Percentiles rank a stretch among this genome's conserved stretches.
These are phyloP conservation scores for Geum urbanum DNA, from an alignment of 306 rosid genomes.

Conservation along the genomic window DNA sequence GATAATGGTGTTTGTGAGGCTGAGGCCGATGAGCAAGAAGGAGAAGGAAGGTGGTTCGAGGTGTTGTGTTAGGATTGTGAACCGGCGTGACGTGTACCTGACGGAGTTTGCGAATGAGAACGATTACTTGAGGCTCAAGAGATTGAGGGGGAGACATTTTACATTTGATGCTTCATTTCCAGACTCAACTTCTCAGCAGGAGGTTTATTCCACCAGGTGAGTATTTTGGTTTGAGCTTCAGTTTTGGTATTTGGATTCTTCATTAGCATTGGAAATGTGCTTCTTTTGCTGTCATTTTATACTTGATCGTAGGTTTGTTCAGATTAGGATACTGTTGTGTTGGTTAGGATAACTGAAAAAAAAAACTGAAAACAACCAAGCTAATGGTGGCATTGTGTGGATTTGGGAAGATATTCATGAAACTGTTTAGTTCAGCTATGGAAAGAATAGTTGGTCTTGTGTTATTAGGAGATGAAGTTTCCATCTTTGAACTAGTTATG, in stretches of 20 bases:
- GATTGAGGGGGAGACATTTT: conserved; percentile 75
- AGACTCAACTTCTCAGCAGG: conserved; percentile 62
- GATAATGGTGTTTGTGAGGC: conserved; percentile 81
- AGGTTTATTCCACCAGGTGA: conserved; percentile 86
- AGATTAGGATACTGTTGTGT: too few species aligned
- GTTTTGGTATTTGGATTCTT: neutral
- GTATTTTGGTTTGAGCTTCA: conserved; percentile 24
- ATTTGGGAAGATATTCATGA: too few species aligned
- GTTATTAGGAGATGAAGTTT: neutral
- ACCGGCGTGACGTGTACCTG: conserved; percentile 71
- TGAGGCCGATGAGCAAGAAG: conserved; percentile 83
- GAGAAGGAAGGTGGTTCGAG: conserved; percentile 70
- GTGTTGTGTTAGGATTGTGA: conserved; percentile 67
- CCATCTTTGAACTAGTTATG: neutral
- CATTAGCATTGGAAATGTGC: neutral
- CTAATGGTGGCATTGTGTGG: neutral
- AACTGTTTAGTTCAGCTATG: neutral
- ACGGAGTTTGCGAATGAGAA: conserved; percentile 76
- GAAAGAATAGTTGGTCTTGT: neutral
- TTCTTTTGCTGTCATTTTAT: neutral
- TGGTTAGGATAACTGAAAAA: neutral
- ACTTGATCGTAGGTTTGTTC: neutral
- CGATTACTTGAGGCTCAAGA: conserved; percentile 77
- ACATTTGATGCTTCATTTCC: conserved; percentile 79
- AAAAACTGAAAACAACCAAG: neutral